phyloP scores from a whole-genome alignment of 2,329 filamentous ascomycete species.

The Teratosphaeria pseudoeucalypti region DNA sequence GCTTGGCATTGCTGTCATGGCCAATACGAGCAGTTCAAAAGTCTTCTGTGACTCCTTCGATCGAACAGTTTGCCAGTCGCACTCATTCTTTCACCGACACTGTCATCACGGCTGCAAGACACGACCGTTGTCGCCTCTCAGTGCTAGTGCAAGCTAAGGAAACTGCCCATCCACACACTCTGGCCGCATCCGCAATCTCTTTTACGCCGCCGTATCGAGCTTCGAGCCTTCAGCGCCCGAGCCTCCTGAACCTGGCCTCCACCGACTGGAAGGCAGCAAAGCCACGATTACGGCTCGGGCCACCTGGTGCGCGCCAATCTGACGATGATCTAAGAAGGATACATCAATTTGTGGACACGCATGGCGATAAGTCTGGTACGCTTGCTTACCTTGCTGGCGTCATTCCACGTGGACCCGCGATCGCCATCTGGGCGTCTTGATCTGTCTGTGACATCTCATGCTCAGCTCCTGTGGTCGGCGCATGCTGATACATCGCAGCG shows the following conservation, averaged over 20 bases:
- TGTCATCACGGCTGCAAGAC: not conserved
- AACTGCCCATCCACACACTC: too few relatives aligned
- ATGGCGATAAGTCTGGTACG: not conserved
- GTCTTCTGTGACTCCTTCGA: too few relatives aligned
- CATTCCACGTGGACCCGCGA: not conserved
- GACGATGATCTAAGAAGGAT: not conserved
- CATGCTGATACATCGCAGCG: not conserved
- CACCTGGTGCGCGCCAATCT: not conserved
- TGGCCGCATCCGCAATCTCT: too few relatives aligned
- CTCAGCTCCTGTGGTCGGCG: not conserved
- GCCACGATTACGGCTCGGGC: not conserved
- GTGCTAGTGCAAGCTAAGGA: not conserved
- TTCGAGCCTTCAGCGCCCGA: not conserved
- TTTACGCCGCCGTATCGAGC: too few relatives aligned
- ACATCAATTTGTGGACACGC: not conserved
- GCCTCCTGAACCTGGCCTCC: not conserved
- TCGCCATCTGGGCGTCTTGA: not conserved
- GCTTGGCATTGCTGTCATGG: not conserved
- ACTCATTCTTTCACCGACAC: not conserved
- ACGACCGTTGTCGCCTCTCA: too few relatives aligned
- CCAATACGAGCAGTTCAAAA: not conserved
- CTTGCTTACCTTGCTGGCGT: not conserved
- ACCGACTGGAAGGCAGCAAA: not conserved
- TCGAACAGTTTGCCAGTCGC: not conserved
- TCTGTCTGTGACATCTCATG: not conserved